These are phyloP conservation scores for Gloeostereum incarnatum DNA, from an alignment of 768 basidiomycete species.

Conservation along the genomic window DNA sequence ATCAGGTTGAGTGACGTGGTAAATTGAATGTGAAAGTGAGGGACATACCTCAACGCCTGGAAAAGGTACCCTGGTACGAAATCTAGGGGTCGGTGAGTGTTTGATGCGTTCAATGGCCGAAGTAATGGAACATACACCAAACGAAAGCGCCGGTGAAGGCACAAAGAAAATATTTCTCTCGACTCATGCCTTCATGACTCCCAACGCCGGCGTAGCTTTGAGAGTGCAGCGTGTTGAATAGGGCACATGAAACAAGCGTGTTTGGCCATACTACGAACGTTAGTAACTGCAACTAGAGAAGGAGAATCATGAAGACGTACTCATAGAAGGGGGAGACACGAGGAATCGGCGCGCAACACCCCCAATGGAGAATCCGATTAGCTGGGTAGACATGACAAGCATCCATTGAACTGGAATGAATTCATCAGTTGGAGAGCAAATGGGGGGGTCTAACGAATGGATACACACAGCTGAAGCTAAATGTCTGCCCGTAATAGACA, in stretches of 20 bases:
- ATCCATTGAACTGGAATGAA: slow-evolving; percentile 52
- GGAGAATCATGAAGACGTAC: slow-evolving; percentile 4
- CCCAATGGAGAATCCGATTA: slow-evolving; percentile 74
- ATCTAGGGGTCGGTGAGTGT: too few relatives aligned
- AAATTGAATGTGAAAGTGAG: not conserved
- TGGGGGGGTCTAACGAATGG: not conserved
- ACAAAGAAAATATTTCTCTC: slow-evolving; percentile 64
- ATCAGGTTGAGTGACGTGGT: slow-evolving; percentile 1
- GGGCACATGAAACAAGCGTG: slow-evolving; percentile 60
- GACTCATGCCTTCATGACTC: slow-evolving; percentile 47
- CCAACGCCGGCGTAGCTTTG: slow-evolving; percentile 57
- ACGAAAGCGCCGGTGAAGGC: slow-evolving; percentile 43
- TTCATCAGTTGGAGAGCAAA: slow-evolving; percentile 5
- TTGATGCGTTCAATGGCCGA: too few relatives aligned
- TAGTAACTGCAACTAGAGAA: not conserved
- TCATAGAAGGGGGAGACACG: slow-evolving; percentile 52
- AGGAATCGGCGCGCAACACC: slow-evolving; percentile 66
- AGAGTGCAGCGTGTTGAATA: slow-evolving; percentile 72
- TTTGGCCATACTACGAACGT: slow-evolving; percentile 59
- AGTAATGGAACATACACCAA: slow-evolving; percentile 39
- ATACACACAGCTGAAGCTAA: slow-evolving; percentile 45
- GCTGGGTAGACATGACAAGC: slow-evolving; percentile 55
- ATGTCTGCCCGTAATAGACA: slow-evolving; percentile 53
- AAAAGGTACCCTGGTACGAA: slow-evolving; percentile 13
- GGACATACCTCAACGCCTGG: slow-evolving; percentile 38